Conservation (phyloP, 2,329 filamentous ascomycete species). For the Epichloe hybrida region DNA sequence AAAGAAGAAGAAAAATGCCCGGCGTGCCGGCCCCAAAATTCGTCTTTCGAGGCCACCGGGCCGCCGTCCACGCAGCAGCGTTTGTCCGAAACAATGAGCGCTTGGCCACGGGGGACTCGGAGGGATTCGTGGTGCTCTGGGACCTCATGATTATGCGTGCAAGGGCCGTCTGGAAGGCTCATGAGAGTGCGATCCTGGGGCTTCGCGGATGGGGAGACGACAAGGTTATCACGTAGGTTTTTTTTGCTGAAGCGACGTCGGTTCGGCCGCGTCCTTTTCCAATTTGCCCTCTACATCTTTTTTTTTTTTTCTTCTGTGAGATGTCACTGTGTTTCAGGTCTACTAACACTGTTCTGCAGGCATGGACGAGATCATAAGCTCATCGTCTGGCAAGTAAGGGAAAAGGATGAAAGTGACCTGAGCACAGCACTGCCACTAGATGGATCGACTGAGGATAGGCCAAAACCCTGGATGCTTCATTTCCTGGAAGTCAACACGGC, state of each 20-base stretch:
- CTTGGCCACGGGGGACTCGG: constrained; percentile 75
- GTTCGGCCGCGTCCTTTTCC: background rate
- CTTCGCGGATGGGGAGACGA: constrained; percentile 58
- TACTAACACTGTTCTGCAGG: constrained; percentile 28
- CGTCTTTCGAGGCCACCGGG: constrained; percentile 74
- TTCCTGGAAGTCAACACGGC: constrained; percentile 78
- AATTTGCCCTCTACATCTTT: background rate
- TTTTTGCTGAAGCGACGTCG: background rate
- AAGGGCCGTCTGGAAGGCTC: constrained; percentile 74
- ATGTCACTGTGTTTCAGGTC: background rate
- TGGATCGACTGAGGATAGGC: constrained; percentile 29
- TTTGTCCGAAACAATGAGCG: constrained; percentile 64
- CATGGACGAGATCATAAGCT: constrained; percentile 85
- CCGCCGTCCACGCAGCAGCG: constrained; percentile 62
- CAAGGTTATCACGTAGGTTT: constrained; percentile 65
- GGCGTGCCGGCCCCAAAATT: constrained; percentile 30
- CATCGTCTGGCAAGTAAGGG: constrained; percentile 64
- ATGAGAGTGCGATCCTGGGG: constrained; percentile 63
- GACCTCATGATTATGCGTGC: constrained; percentile 69
- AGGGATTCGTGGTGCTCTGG: constrained; percentile 84
- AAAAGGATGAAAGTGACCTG: constrained; percentile 47
- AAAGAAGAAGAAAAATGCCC: constrained; percentile 9
- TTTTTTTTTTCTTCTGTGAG: background rate
- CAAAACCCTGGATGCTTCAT: constrained; percentile 74
- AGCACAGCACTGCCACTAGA: constrained; percentile 63